Evolutionary conservation across 441 rosid genomes (phyloP), one percentile per base, ranked within the genome.

Genomic region (Arabidopsis hybrid): DNA sequence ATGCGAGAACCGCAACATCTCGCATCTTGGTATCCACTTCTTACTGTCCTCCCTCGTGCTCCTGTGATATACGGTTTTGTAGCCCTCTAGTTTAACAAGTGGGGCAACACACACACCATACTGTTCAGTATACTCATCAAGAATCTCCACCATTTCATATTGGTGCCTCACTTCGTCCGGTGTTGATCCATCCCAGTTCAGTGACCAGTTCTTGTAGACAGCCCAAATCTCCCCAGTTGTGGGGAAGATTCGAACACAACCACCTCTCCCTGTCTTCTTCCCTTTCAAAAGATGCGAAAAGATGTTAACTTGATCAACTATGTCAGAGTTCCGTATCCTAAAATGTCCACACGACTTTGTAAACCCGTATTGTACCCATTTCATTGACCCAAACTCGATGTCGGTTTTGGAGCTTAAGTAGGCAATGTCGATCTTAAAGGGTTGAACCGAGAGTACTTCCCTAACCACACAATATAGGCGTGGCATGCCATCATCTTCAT

Each of bases 401-500:
- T 95, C 97, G 1, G 97, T 87, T 84, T 88, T 95, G 29, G 99
- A 92, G 84, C 86, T 89, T 83, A 95, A 83, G 86, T 95, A 92
- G 58, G 91, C 79, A 78, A 95, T 88, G 78, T 80, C 95, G 79
- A 95, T 86, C 88, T 91, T 87, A 78, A 95, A 95, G 65, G 99
- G 99, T 16, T 87, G 81, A 56, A 84, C 71, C 7, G 98, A 95
- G 85, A 92, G 80, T 69, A 95, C 86, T 83, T 95, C 85, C 63
- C 89, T 90, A 67, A 95, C 83, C 71, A 95, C 80, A 71, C 99
- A 91, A 62, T 95, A 95, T 65, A 95, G 76, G 39, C 99, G 96
- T 68, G 99, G 99, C 99, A 95, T 95, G 17, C 97, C 99, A 32
- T 95, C 99, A 55, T 92, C 99, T 79, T 95, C 99, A 49, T 95